phyloP scores from a whole-genome alignment of 2,329 filamentous ascomycete species.

The Aspergillus nomiae region DNA sequence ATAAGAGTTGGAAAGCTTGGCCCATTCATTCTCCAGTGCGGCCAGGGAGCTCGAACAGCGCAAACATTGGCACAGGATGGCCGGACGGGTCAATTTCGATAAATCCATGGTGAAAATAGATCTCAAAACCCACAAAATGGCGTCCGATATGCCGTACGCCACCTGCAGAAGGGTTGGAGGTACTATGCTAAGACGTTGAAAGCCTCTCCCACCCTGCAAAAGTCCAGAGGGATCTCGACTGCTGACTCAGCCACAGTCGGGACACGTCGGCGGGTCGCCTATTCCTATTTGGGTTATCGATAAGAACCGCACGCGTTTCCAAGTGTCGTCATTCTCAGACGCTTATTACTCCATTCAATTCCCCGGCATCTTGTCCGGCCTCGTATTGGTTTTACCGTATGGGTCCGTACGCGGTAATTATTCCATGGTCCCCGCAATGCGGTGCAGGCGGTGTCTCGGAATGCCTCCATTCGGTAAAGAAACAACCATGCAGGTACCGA shows the following conservation, averaged over 20 bases:
- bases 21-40: slow-evolving; percentile 45
- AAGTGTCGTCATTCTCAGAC: slow-evolving; percentile 10
- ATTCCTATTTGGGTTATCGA: slow-evolving; percentile 25
- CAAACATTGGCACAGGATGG: slow-evolving; percentile 41
- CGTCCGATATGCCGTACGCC: slow-evolving; percentile 9
- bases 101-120: slow-evolving; percentile 33
- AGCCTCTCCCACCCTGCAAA: slow-evolving; percentile 12
- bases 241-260: slow-evolving; percentile 33
- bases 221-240: slow-evolving; percentile 26
- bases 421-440: not conserved
- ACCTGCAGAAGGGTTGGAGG: slow-evolving; percentile 12
- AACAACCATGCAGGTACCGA: not conserved
- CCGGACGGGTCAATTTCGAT: slow-evolving; percentile 36
- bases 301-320: slow-evolving; percentile 15
- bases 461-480: not conserved
- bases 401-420: not conserved
- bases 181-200: slow-evolving; percentile 2
- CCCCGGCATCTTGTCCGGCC: not conserved
- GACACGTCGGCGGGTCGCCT: slow-evolving; percentile 19
- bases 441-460: not conserved
- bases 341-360: not conserved
- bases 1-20: slow-evolving; percentile 40
- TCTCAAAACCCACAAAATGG: slow-evolving; percentile 7
- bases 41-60: slow-evolving; percentile 44
- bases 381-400: slow-evolving; percentile 5